Base-by-base conservation (phyloP, 805 yeast genomes). In the Zygosaccharomyces lentus region DNA sequence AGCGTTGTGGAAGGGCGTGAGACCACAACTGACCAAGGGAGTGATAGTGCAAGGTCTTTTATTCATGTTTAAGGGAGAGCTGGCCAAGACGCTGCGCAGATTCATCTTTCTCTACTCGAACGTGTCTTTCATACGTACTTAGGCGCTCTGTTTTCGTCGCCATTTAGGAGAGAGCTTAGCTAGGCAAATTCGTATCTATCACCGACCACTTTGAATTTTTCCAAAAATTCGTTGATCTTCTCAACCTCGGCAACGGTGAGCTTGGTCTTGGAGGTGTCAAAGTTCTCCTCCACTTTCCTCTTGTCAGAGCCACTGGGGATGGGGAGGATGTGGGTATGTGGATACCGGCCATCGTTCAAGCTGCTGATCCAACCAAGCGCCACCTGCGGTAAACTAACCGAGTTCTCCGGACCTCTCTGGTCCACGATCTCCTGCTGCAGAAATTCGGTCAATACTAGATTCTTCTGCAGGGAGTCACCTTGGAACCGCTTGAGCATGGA, bases 21-120 rank as follows among this genome's bases (percentile, higher is more conserved):
- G 80, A 2, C 95, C 95, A 5, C 96, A 87, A 63, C 71, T 87
- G 47, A 63, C 81, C 32, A 87, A 87, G 70, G 95, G 93, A 1
- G 82, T 87, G 2, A 65, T 87, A 35, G 95, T 87, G 4, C 96
- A 87, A 65, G 96, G 96, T 0, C 70, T 87, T 49, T 71, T 87
- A 56, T 84, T 87, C 60, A 84, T 84, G 82, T 84, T 82, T 66
- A 85, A 81, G 65, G 93, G 85, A 55, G 87, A 82, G 61, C 61
- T 79, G 42, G 78, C 57, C 7, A 63, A 61, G 40, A 29, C 43
- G 8, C 25, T 56, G 32, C 54, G 50, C 37, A 49, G 47, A 72
- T 63, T 51, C 8, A 35, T 47, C 4, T 50, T 49, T 23, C 24
- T 49, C 19, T 45, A 49, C 21, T 45, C 46, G 4, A 45, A 43